These are phyloP conservation scores for Parietaria judaica DNA, from an alignment of 306 rosid species.

Conservation along the genomic window DNA sequence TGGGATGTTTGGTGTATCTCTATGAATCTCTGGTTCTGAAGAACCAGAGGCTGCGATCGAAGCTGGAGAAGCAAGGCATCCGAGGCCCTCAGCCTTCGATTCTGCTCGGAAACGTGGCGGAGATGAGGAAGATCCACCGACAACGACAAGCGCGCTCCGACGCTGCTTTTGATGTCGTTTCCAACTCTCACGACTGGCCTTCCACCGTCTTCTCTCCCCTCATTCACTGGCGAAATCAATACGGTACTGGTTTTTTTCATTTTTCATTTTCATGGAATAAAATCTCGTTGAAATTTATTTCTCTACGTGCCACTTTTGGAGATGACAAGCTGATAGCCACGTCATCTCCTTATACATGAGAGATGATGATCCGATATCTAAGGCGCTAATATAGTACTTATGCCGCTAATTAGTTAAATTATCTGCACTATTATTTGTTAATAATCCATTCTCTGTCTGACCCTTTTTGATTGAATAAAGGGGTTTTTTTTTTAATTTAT, in stretches of 20 bases:
- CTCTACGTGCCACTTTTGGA: too few relatives aligned
- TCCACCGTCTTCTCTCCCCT: conserved; percentile 39
- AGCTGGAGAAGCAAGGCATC: conserved; percentile 57
- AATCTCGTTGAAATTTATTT: too few relatives aligned
- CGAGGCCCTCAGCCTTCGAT: conserved; percentile 54
- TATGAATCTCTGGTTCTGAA: conserved; percentile 23
- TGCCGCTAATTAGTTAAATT: too few relatives aligned
- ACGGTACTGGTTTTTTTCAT: conserved; percentile 25
- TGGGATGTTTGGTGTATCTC: conserved; percentile 15
- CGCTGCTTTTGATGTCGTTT: conserved; percentile 7
- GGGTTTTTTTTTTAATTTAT: too few relatives aligned
- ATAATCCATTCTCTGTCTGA: too few relatives aligned
- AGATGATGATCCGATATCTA: too few relatives aligned
- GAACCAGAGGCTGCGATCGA: conserved; percentile 40
- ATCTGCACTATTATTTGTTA: too few relatives aligned
- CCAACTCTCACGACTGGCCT: conserved; percentile 41
- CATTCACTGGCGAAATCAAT: conserved; percentile 39
- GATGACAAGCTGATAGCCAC: too few relatives aligned
- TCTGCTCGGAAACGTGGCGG: conserved; percentile 44
- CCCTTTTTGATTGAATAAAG: too few relatives aligned
- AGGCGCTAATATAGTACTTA: too few relatives aligned
- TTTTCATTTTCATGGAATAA: background rate
- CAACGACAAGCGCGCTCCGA: conserved; percentile 12
- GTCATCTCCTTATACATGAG: background rate
- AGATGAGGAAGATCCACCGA: conserved; percentile 33